Evolutionary conservation across 345 rosid genomes (phyloP).

Genomic region (Arabidopsis suecica): DNA sequence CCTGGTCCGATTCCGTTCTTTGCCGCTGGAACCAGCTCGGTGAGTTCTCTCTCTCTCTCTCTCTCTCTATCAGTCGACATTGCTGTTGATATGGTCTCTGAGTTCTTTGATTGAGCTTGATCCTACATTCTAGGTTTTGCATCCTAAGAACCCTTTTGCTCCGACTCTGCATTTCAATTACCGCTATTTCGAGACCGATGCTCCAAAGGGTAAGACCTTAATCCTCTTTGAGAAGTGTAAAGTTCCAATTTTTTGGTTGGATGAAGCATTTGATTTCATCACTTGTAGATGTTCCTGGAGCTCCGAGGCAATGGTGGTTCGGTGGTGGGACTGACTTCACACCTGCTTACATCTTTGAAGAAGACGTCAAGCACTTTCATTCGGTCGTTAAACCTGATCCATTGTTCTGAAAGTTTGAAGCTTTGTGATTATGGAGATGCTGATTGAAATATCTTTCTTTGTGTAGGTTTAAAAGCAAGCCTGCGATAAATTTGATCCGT

Average conservation of each 20-base stretch:
- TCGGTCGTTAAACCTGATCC: conserved; percentile 50
- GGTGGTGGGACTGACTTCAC: conserved; percentile 99
- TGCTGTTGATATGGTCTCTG: background rate
- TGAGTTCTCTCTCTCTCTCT: background rate
- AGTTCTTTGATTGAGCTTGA: background rate
- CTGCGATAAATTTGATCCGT: conserved; percentile 84
- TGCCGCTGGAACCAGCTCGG: conserved; percentile 86
- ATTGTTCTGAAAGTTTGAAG: background rate
- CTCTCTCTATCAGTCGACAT: background rate
- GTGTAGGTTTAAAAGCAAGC: conserved; percentile 73
- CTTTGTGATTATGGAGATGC: conserved; percentile 14
- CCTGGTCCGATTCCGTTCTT: conserved; percentile 84
- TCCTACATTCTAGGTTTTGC: conserved; percentile 32
- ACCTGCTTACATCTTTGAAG: conserved; percentile 92
- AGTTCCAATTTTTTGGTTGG: background rate
- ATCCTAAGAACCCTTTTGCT: conserved; percentile 76
- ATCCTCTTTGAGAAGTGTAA: background rate
- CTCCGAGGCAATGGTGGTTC: conserved; percentile 98
- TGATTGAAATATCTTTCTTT: background rate
- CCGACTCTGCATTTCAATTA: conserved; percentile 61
- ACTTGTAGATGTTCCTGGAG: conserved; percentile 79
- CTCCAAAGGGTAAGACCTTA: conserved; percentile 65
- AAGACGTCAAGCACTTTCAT: conserved; percentile 92
- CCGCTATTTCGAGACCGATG: conserved; percentile 47
- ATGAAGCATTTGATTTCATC: background rate